phyloP scores from a whole-genome alignment of 179 eudicot genomes.

The Drosera spatulata region DNA sequence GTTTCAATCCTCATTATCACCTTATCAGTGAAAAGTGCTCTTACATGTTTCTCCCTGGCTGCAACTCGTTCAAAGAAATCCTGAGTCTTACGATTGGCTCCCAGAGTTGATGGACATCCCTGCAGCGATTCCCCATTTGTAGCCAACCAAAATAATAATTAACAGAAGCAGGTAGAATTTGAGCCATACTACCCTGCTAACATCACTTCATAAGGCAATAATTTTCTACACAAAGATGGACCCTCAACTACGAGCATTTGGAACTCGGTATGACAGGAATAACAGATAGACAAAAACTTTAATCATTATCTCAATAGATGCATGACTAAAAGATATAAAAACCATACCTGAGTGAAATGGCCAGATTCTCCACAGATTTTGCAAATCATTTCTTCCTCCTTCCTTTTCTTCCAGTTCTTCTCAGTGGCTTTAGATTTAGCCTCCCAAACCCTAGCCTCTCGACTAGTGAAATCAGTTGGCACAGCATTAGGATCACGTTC shows the following conservation, averaged over 20 bases:
- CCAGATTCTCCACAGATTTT: slow-evolving; percentile 97
- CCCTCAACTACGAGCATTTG: too few species aligned
- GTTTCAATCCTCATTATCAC: slow-evolving; percentile 65
- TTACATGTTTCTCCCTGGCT: slow-evolving; percentile 78
- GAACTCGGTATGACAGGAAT: too few species aligned
- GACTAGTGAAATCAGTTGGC: slow-evolving; percentile 96
- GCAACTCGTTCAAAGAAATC: slow-evolving; percentile 94
- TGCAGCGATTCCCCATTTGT: slow-evolving; percentile 23
- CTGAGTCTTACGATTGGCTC: slow-evolving; percentile 91
- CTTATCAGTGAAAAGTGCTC: slow-evolving; percentile 69
- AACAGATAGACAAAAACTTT: too few species aligned
- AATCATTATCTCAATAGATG: too few species aligned
- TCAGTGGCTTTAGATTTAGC: slow-evolving; percentile 99
- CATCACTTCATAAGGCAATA: too few species aligned
- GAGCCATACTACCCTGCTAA: too few species aligned
- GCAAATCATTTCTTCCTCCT: slow-evolving; percentile 97
- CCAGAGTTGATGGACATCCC: slow-evolving; percentile 99
- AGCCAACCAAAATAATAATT: background rate
- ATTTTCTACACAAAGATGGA: too few species aligned
- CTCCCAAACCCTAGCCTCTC: slow-evolving; percentile 99
- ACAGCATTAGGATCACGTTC: slow-evolving; percentile 95
- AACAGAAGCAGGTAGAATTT: background rate
- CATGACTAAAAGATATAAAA: too few species aligned
- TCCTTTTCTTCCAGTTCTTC: slow-evolving; percentile 95
- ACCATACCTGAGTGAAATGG: slow-evolving; percentile 88